Conservation (phyloP, 1,284 basidiomycete species). For the Trametes versicolor region DNA sequence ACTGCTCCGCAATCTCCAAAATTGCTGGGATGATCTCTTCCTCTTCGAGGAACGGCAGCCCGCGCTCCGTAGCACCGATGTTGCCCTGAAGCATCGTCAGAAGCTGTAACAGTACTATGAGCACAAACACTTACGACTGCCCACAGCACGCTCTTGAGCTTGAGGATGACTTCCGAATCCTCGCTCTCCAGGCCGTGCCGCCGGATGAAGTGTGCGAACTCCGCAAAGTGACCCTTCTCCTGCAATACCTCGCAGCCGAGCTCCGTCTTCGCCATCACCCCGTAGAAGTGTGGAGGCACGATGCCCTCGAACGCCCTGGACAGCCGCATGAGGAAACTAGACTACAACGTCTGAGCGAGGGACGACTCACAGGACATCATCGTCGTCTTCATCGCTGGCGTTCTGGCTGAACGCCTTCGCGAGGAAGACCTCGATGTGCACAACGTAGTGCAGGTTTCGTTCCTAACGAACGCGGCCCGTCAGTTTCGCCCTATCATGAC, state of each 20-base stretch:
- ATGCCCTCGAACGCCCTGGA: slow-evolving; percentile 83
- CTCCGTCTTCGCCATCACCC: slow-evolving; percentile 96
- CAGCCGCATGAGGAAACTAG: slow-evolving; percentile 1
- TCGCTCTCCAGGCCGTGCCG: slow-evolving; percentile 87
- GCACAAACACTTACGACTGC: slow-evolving; percentile 76
- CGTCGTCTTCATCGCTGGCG: slow-evolving; percentile 69
- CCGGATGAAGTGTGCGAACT: slow-evolving; percentile 92
- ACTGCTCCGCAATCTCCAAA: slow-evolving; percentile 91
- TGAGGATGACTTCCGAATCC: slow-evolving; percentile 86
- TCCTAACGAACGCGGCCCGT: slow-evolving; percentile 57
- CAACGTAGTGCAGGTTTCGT: slow-evolving; percentile 87
- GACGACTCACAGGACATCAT: slow-evolving; percentile 64
- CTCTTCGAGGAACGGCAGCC: slow-evolving; percentile 94
- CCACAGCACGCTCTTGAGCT: slow-evolving; percentile 97
- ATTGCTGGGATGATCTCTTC: slow-evolving; percentile 93
- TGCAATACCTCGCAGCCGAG: slow-evolving; percentile 91
- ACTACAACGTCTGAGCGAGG: background rate
- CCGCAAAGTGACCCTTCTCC: slow-evolving; percentile 91
- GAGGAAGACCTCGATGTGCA: slow-evolving; percentile 89
- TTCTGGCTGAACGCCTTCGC: slow-evolving; percentile 77
- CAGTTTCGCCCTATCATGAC: background rate
- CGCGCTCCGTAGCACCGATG: slow-evolving; percentile 90
- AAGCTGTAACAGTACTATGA: background rate
- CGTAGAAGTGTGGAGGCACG: slow-evolving; percentile 96
- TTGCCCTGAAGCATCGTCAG: slow-evolving; percentile 75